Evolutionary conservation across 1,284 basidiomycete species (phyloP), one percentile per base, ranked within the genome.

Genomic region (Papiliotrema terrestris): DNA sequence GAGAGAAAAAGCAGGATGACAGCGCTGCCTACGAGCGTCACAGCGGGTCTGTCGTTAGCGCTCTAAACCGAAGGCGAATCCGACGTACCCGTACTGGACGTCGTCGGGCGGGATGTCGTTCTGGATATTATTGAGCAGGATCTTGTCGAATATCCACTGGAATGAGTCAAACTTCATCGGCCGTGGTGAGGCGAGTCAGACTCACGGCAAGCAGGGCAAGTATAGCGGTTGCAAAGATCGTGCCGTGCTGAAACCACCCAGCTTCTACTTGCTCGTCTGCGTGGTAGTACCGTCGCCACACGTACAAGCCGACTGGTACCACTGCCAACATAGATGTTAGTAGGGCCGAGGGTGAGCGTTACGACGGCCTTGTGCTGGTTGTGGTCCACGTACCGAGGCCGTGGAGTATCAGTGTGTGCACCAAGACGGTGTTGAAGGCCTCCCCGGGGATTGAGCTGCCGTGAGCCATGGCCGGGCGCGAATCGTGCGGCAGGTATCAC

Each of bases 81-180:
- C 23, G 17, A 50, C 58, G 50, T 38, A 61, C 61, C 61, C 63
- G 11, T 57, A 43, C 9, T 32, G 36, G 11, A 65, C 52, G 14
- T 32, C 51, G 47, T 61, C 50, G 11, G 20, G 8, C 2, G 51
- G 15, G 22, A 61, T 42, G 9, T 56, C 50, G 26, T 43, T 49
- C 17, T 52, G 20, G 9, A 61, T 50, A 26, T 48, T 56, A 4
- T 44, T 35, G 29, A 52, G 41, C 22, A 66, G 37, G 26, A 51
- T 49, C 44, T 56, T 52, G 43, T 67, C 62, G 9, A 67, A 47
- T 36, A 61, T 57, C 55, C 59, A 67, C 65, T 67, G 36, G 36
- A 11, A 32, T 32, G 6, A 32, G 29, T n/a, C n/a, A n/a, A n/a
- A n/a, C n/a, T n/a, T n/a, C n/a, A n/a, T n/a, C 36, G 20, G 13